A percentile compares a stretch with the other conserved stretches of the same genome.
Evolutionary conservation across 108 stramenopile species (phyloP).

Genomic region (Chaetoceros muelleri): DNA sequence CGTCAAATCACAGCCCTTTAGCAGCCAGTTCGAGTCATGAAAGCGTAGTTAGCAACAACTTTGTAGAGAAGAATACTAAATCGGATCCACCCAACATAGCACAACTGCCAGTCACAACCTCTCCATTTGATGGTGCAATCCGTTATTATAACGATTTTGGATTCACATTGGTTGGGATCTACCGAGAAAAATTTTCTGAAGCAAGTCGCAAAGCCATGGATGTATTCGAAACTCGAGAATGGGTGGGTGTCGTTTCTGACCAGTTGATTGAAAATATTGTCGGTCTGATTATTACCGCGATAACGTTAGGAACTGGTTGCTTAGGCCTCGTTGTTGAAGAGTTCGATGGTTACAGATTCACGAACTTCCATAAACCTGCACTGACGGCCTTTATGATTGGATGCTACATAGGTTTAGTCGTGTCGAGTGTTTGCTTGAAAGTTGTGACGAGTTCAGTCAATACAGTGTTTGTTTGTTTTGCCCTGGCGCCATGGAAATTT

Average conservation of each 20-base stretch:
- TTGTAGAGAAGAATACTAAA: neutral
- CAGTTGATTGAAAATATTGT: constrained; percentile 51
- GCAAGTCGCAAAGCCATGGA: constrained; percentile 51
- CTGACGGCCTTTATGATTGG: constrained; percentile 39
- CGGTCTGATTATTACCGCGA: constrained; percentile 37
- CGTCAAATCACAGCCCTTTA: too few relatives aligned
- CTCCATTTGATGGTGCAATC: neutral
- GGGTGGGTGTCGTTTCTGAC: constrained; percentile 62
- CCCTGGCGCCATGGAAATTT: constrained; percentile 75
- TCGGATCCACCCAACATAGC: neutral
- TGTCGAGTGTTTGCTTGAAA: constrained; percentile 39
- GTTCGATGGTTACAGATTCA: constrained; percentile 54
- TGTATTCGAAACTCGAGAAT: constrained; percentile 70
- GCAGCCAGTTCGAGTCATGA: neutral
- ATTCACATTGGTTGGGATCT: neutral
- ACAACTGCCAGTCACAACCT: neutral
- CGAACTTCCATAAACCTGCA: constrained; percentile 47
- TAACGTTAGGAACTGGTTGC: constrained; percentile 24
- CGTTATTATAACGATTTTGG: neutral
- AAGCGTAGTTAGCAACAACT: neutral
- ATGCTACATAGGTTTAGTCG: constrained; percentile 26
- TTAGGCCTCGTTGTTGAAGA: constrained; percentile 63
- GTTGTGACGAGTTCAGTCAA: constrained; percentile 72
- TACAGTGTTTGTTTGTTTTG: constrained; percentile 82
- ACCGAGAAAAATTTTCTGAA: constrained; percentile 26